Evolutionary conservation across 2,329 filamentous ascomycete species (phyloP).

Genomic region (Penicillium frequentans): DNA sequence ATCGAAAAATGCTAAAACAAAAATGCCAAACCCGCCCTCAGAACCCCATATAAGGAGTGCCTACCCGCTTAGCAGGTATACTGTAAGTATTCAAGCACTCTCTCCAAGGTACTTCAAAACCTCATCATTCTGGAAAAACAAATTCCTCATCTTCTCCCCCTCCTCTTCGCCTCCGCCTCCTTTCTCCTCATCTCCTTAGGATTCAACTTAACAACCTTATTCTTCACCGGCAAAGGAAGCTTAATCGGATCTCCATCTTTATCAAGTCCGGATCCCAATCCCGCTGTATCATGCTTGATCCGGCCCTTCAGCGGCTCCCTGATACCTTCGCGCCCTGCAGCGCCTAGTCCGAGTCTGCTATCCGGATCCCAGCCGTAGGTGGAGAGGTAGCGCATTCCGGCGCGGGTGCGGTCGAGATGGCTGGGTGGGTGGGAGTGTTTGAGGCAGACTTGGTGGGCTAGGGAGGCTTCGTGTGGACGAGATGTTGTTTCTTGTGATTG

Average conservation of each 20-base stretch:
- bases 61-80: not conserved
- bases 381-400: slow-evolving; percentile 57
- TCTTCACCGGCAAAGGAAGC: slow-evolving; percentile 37
- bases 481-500: not conserved
- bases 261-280: slow-evolving; percentile 60
- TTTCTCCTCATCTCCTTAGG: slow-evolving; percentile 68
- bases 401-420: slow-evolving; percentile 56
- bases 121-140: slow-evolving; percentile 75
- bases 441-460: slow-evolving; percentile 59
- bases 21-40: not conserved
- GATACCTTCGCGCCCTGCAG: slow-evolving; percentile 65
- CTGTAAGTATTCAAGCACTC: slow-evolving; percentile 1
- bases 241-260: slow-evolving; percentile 23
- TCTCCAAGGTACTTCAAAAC: slow-evolving; percentile 70
- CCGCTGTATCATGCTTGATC: slow-evolving; percentile 72
- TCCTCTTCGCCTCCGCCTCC: slow-evolving; percentile 62
- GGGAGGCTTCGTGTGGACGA: slow-evolving; percentile 50
- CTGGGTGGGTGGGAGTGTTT: slow-evolving; percentile 59
- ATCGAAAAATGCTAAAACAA: not conserved
- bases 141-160: slow-evolving; percentile 63
- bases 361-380: slow-evolving; percentile 63
- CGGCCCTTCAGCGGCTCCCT: slow-evolving; percentile 71
- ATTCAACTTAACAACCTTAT: slow-evolving; percentile 57
- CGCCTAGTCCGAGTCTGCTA: slow-evolving; percentile 68
- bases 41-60: not conserved